These are phyloP conservation scores for Phytopythium litorale DNA, from an alignment of 352 stramenopile genomes.

Conservation along the genomic window DNA sequence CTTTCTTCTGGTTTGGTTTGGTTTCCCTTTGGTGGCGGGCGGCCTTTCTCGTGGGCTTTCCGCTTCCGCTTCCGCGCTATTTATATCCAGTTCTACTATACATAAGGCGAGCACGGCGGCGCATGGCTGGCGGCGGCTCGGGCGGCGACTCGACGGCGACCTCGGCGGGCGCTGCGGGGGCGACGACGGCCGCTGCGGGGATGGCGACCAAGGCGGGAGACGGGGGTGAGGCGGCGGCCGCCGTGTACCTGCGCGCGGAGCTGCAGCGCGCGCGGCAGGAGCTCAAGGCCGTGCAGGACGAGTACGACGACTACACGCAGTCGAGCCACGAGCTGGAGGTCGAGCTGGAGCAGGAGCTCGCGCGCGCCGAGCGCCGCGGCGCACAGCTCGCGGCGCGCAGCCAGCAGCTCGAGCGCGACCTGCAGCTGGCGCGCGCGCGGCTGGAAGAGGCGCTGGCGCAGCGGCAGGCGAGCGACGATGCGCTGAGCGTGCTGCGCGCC, in stretches of 20 bases:
- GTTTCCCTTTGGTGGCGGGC: background rate
- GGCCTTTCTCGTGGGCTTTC: background rate
- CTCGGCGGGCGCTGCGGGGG: background rate
- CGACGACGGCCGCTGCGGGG: constrained; percentile 8
- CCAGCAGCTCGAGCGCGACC: constrained; percentile 51
- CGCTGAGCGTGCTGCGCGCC: constrained; percentile 34
- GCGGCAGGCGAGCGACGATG: constrained; percentile 47
- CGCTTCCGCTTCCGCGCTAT: background rate
- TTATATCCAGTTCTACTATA: background rate
- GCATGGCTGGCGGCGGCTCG: constrained; percentile 1
- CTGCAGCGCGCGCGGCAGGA: constrained; percentile 54
- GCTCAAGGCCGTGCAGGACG: constrained; percentile 62
- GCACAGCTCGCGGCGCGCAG: constrained; percentile 35
- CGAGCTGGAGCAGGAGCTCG: constrained; percentile 73
- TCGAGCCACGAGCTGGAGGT: constrained; percentile 78
- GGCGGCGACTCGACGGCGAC: background rate
- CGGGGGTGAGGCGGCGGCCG: constrained; percentile 20
- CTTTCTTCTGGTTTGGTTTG: background rate
- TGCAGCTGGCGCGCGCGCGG: constrained; percentile 39
- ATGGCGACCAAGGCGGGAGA: constrained; percentile 1
- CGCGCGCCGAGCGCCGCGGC: constrained; percentile 53
- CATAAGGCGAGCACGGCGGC: no score
- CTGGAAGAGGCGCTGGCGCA: constrained; percentile 53
- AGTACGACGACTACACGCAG: constrained; percentile 82
- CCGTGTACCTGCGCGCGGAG: constrained; percentile 36